Base-by-base conservation (phyloP, 805 yeast genomes). In the Saccharomycopsis fibuligera region DNA sequence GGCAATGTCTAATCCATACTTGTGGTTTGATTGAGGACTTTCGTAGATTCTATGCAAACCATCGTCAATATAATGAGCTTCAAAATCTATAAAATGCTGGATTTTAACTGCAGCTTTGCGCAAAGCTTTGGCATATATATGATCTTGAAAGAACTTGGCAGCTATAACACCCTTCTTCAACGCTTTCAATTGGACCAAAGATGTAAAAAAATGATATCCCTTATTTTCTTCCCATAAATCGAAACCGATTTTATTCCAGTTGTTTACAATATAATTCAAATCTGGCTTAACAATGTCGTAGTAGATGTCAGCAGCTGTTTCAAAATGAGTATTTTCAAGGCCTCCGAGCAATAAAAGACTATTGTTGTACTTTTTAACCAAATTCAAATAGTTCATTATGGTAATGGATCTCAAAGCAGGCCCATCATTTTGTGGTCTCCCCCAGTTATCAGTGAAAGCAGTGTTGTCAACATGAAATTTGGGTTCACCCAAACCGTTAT, bases 381-480 rank as follows among this genome's bases (percentile, higher is more conserved):
- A 39, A 14, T 30, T 36, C 17, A 53, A 5, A 40, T 53, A 53
- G 41, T 53, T 50, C 46, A 53, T 50, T 14, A 48, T 42, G 14
- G 96, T 74, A 48, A 83, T 73, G 9, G 81, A 73, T 57, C 97
- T 73, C 49, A 91, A 70, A 1, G 95, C 90, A 0, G 98, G 96
- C 0, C 98, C 98, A 63, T 91, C 98, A 51, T 88, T 75, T 65
- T 91, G 98, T 1, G 98, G 98, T 57, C 98, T 72, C 2, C 98
- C 98, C 98, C 98, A 91, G 31, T 68, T 62, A 2, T 68, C 81
- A 4, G 63, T 62, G 58, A 84, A 91, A 1, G 85, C 70, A 0
- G 77, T 58, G 22, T 83, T 81, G 60, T 87, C 76, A 3, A 81
- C 78, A 61, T 73, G 62, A 60, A 84, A 91, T 63, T 91, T 91